These are phyloP conservation scores for Monoraphidium neglectum DNA, from an alignment of 139 green algal genomes.

Conservation along the genomic window DNA sequence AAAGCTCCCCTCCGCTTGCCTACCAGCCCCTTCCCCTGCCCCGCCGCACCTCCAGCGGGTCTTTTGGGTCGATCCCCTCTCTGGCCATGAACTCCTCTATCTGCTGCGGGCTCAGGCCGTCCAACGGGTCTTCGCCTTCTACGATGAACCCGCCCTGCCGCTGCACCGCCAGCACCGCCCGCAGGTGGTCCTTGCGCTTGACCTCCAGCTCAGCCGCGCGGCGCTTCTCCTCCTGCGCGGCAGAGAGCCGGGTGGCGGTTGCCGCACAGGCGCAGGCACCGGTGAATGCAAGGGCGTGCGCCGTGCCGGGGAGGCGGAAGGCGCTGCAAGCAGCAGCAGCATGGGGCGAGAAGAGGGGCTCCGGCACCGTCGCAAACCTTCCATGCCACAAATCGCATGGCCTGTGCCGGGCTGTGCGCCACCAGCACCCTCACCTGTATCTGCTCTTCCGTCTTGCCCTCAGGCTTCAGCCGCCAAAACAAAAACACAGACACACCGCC, in stretches of 20 bases:
- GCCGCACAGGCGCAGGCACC: too few species aligned
- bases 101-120: conserved; percentile 64
- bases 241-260: not conserved
- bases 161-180: conserved; percentile 6
- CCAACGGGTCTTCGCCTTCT: conserved; percentile 65
- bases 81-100: conserved; percentile 46
- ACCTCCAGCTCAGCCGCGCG: conserved; percentile 30
- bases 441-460: conserved; percentile 14
- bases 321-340: too few species aligned
- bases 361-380: too few species aligned
- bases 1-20: too few species aligned
- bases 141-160: not conserved
- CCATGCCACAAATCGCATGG: too few species aligned
- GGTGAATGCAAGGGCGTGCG: too few species aligned
- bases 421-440: conserved; percentile 10
- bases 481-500: conserved; percentile 50
- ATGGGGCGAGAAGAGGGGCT: too few species aligned
- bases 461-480: conserved; percentile 11
- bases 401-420: not conserved
- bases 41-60: conserved; percentile 77
- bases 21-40: too few species aligned
- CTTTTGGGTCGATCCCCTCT: conserved; percentile 35
- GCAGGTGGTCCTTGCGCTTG: conserved; percentile 21
- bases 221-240: conserved; percentile 4
- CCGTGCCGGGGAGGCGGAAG: too few species aligned